Evolutionary conservation across 2,329 filamentous ascomycete genomes (phyloP), one percentile per base, ranked within the genome.

Genomic region (Sporothrix inflata): DNA sequence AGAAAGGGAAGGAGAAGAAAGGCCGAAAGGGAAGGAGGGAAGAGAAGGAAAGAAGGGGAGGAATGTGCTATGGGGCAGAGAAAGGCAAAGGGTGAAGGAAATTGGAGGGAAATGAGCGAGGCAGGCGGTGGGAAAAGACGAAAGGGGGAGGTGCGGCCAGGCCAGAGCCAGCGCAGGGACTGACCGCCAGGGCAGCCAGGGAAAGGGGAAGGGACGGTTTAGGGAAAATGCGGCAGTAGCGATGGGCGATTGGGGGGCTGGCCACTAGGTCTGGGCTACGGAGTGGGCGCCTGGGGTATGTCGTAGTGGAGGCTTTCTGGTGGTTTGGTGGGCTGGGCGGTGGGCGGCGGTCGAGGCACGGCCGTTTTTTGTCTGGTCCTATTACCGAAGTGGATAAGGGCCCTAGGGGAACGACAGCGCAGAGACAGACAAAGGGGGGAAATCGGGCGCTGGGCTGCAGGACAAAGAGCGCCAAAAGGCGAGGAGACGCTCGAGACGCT

Each of bases 101-200:
- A 67, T 55, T 40, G 69, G 69, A 68, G 47, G 69, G 69, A 71
- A 73, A 73, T 73, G 68, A 71, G 63, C 63, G 65, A 68, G 57
- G 47, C 57, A 61, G 69, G 53, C 53, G 55, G 42, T 55, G 30
- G 70, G 55, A 40, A 53, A 21, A 45, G 38, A 61, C 34, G n/a
- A 51, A 42, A 69, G 53, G 49, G 67, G 53, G 51, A 47, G 24
- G 67, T 47, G 30, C 30, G 21, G 24, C 21, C 24, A 19, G 40
- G 66, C n/a, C 49, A 45, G 9, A n/a, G 14, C 6, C 51, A 45
- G 3, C 12, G 47, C 47, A 69, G 47, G 38, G 66, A 55, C 47
- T 27, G 42, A 9, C 24, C 24, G 19, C 21, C 38, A 49, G 21
- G 21, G 42, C 38, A 16, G 38, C 11, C 49, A 68, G 60, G 42